phyloP scores from a whole-genome alignment of 2,329 filamentous ascomycete genomes.

The Sclerotinia trifoliorum region DNA sequence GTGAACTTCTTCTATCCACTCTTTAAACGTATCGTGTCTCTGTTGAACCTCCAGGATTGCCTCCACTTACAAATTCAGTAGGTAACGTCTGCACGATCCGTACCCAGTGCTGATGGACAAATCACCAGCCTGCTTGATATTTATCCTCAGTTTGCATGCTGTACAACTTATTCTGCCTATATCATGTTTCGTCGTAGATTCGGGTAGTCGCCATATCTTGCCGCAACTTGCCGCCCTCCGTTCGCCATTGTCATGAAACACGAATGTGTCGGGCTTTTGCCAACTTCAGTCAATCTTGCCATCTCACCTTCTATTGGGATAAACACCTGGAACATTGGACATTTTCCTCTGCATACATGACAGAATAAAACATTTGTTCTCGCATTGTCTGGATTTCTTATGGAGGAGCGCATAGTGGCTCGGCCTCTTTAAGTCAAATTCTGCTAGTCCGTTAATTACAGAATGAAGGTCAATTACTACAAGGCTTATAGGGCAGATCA shows the following conservation, averaged over 20 bases:
- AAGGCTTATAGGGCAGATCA: constrained; percentile 20
- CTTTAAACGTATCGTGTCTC: constrained; percentile 2
- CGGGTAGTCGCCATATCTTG: constrained; percentile 18
- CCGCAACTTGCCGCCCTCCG: constrained; percentile 17
- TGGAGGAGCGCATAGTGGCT: constrained; percentile 15
- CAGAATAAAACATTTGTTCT: neutral
- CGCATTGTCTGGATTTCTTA: neutral
- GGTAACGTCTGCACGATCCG: neutral
- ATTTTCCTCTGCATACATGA: neutral
- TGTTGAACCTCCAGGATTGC: constrained; percentile 2
- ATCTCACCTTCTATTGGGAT: neutral
- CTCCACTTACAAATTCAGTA: neutral
- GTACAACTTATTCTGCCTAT: constrained; percentile 15
- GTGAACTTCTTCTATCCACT: constrained; percentile 3
- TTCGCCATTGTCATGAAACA: constrained; percentile 4
- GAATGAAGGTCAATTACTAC: constrained; percentile 6
- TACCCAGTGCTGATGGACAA: constrained; percentile 12
- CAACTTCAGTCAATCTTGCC: constrained; percentile 2
- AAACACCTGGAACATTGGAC: neutral
- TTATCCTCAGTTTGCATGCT: constrained; percentile 11
- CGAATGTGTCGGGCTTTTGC: constrained; percentile 14
- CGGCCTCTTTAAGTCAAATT: neutral
- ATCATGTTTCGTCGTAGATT: constrained; percentile 13
- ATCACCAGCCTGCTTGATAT: neutral
- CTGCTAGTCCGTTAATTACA: neutral